Percentiles rank a stretch among this genome's conserved stretches.
Evolutionary conservation across 345 rosid genomes (phyloP).

Genomic region (Anastatica hierochuntica): DNA sequence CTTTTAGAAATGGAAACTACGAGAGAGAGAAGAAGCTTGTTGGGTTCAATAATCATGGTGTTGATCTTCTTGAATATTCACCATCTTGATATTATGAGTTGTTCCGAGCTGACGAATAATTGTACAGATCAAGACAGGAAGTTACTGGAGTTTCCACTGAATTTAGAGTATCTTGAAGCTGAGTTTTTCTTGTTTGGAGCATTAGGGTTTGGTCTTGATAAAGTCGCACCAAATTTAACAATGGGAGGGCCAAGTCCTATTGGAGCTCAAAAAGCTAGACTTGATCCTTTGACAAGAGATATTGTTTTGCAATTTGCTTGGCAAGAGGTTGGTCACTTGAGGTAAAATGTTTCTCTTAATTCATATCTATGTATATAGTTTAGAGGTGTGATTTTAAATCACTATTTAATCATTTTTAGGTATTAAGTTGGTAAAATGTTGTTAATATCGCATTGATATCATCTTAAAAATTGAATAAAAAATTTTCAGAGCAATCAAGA

Average conservation of each 20-base stretch:
- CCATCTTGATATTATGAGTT: constrained; percentile 15
- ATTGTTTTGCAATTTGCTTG: constrained; percentile 64
- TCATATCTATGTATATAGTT: no score
- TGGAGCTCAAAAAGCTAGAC: constrained; percentile 54
- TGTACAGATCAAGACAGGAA: constrained; percentile 20
- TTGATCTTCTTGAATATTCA: constrained; percentile 22
- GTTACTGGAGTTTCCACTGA: constrained; percentile 70
- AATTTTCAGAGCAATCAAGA: constrained; percentile 51
- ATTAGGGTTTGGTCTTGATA: constrained; percentile 68
- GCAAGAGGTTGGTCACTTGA: constrained; percentile 94
- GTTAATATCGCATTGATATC: no score
- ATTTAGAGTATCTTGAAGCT: constrained; percentile 84
- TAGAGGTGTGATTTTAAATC: no score
- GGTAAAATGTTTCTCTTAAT: no score
- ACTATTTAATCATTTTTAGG: no score
- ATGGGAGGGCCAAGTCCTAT: constrained; percentile 64
- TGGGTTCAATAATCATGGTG: constrained; percentile 1
- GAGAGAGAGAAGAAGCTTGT: constrained; percentile 8
- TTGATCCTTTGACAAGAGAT: constrained; percentile 46
- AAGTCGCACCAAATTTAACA: constrained; percentile 49
- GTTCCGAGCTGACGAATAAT: background rate
- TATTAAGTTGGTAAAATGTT: no score
- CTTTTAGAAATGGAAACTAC: background rate
- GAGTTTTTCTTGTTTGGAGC: constrained; percentile 78
- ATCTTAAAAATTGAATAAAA: background rate